Evolutionary conservation across 2,329 filamentous ascomycete species (phyloP), one percentile per base, ranked within the genome.

Genomic region (Aspergillus sp.): DNA sequence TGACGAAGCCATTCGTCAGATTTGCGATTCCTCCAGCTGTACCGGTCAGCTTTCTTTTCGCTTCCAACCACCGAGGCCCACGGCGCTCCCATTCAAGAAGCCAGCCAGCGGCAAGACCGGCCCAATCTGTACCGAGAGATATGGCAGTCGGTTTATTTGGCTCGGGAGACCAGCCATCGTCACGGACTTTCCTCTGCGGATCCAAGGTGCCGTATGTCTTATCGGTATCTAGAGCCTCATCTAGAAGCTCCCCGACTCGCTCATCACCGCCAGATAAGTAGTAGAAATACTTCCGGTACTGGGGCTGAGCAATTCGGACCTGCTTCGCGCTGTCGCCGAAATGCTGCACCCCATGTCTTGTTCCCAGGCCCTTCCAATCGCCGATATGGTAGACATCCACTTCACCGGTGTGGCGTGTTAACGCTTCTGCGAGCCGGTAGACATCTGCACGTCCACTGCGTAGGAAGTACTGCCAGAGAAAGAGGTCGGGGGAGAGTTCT

Each of bases 341-440:
- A 53, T 84, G 81, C 59, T 82, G 79, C 0, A 84, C 77, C 1
- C 81, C 80, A 50, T 84, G 81, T 3, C 81, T 71, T 0, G 81
- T 83, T 1, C 81, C 81, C 2, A 84, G 71, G 0, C 80, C 81
- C 48, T 77, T 80, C 62, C 73, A 81, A 7, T 71, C 62, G 0
- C 81, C 81, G 0, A 77, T 58, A 53, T 84, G 81, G 53, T 84
- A 84, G 0, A 79, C 75, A 51, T 84, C 81, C 0, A 83, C 80
- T 47, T 84, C 81, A 1, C 77, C 74, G 0, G 78, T 80, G 47
- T 84, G 81, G 1, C 80, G 70, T 0, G 77, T 77, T 45, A 81
- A 64, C 0, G 78, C 76, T 56, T 84, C 80, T 0, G 80, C 80
- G 42, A 83, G 74, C 0, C 77, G 72, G 55, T 77, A 84, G 0